Evolutionary conservation across 305 asterid species (phyloP), one percentile per base, ranked within the genome.

Genomic region (Petunia hybrid): DNA sequence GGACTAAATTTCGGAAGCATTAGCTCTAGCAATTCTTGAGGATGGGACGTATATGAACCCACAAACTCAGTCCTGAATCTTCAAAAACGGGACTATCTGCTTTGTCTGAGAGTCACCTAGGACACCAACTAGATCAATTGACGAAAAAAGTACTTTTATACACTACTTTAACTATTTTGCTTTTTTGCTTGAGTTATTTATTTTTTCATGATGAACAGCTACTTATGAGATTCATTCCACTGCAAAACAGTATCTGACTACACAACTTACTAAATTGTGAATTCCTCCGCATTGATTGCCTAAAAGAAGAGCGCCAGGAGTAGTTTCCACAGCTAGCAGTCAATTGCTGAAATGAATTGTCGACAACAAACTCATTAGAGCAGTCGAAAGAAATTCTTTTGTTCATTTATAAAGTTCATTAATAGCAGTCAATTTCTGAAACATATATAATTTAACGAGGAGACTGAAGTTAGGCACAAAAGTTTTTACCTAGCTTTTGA

Each of bases 211-310:
- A 22, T 41, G 71, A 22, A 41, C 36, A 45, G 70, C 42, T 22
- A 46, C 69, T 51, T 43, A 41, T 65, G 64, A 41, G 59, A 66
- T 14, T 51, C 78, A 51, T 67, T 65, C 9, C 13, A 68, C 48
- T 4, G 43, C 46, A 43, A 39, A 69, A 56, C 67, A 48, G 57
- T 53, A 80, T 57, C 10, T 3, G 53, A 79, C 31, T 14, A 3
- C 51, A 36, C 7, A 12, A 59, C 82, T 80, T 80, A 80, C 82
- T 51, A 67, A 3, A 16, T 40, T 59, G 67, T 53, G 82, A 41
- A 67, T 66, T 64, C 40, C 78, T 80, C 69, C 68, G 7, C 40
- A 67, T 14, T 80, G 82, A 57, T 68, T 56, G 69, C 42, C 64
- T 56, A 13, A 65, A 56, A 16, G 66, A 51, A n/a, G 36, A 80